A percentile compares a stretch with the other conserved stretches of the same genome.
Evolutionary conservation across 331 rosid genomes (phyloP).

Genomic region (Ulmus americana): DNA sequence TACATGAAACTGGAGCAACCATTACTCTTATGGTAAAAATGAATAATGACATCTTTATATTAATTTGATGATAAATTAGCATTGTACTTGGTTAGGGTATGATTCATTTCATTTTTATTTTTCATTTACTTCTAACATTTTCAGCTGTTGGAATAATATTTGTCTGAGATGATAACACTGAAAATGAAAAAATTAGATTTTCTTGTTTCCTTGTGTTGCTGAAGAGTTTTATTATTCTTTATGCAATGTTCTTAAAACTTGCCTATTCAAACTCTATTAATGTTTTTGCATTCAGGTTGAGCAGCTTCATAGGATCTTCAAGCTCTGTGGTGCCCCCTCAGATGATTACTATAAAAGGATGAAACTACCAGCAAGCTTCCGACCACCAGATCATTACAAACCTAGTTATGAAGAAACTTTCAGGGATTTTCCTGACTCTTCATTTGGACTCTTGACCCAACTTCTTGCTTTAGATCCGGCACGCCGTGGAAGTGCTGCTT

Average conservation of each 20-base stretch:
- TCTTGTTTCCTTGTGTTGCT: neutral
- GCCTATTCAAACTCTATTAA: constrained; percentile 1
- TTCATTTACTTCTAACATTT: neutral
- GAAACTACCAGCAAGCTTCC: constrained; percentile 46
- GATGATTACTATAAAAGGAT: constrained; percentile 52
- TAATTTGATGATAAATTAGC: neutral
- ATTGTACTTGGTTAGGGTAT: neutral
- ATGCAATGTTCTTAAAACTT: neutral
- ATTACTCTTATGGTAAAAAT: neutral
- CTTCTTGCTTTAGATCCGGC: constrained; percentile 55
- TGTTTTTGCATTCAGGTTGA: constrained; percentile 43
- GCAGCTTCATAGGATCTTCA: constrained; percentile 71
- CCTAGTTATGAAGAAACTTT: constrained; percentile 48
- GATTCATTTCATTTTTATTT: neutral
- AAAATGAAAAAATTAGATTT: neutral
- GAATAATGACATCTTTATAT: neutral
- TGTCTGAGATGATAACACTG: neutral
- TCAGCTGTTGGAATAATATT: neutral
- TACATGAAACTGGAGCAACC: neutral
- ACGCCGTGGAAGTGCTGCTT: constrained; percentile 52
- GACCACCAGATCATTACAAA: constrained; percentile 45
- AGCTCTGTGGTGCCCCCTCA: constrained; percentile 64
- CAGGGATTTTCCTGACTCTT: constrained; percentile 40
- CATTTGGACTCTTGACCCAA: constrained; percentile 45
- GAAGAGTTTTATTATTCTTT: neutral